Evolutionary conservation across 257 asterid genomes (phyloP).

Genomic region (Solanum habrochaites): DNA sequence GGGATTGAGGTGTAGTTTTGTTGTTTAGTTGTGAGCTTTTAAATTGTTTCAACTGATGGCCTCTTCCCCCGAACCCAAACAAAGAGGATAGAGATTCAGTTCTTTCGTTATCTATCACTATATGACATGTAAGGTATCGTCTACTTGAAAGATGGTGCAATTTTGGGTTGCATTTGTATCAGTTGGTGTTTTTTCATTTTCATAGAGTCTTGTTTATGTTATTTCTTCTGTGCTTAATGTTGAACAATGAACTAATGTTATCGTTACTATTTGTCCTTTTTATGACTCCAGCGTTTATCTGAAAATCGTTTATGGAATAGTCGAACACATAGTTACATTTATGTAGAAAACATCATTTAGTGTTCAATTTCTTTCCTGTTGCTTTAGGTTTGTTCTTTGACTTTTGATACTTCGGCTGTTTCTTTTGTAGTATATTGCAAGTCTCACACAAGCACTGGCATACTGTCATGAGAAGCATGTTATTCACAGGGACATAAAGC

Average conservation of each 20-base stretch:
- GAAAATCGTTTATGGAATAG: not conserved
- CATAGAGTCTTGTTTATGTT: not conserved
- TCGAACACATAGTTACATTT: not conserved
- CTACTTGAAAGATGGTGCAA: not conserved
- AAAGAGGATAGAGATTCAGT: not conserved
- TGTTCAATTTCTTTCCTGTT: not conserved
- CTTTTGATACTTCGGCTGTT: not conserved
- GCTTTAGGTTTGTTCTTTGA: not conserved
- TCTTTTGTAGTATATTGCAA: conserved; percentile 48
- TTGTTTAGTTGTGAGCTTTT: not conserved
- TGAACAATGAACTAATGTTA: not conserved
- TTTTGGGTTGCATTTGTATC: not conserved
- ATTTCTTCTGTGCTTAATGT: not conserved
- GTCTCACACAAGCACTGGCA: conserved; percentile 79
- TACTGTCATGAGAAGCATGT: conserved; percentile 90
- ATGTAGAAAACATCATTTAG: not conserved
- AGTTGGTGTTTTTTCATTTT: not conserved
- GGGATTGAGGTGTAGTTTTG: not conserved
- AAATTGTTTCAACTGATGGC: not conserved
- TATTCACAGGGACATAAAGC: conserved; percentile 98
- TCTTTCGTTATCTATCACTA: not conserved
- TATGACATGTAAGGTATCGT: not conserved
- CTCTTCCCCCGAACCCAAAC: not conserved
- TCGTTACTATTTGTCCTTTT: not conserved
- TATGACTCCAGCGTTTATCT: not conserved